Conservation (phyloP, 768 basidiomycete species). For the Suillus tomentosus region DNA sequence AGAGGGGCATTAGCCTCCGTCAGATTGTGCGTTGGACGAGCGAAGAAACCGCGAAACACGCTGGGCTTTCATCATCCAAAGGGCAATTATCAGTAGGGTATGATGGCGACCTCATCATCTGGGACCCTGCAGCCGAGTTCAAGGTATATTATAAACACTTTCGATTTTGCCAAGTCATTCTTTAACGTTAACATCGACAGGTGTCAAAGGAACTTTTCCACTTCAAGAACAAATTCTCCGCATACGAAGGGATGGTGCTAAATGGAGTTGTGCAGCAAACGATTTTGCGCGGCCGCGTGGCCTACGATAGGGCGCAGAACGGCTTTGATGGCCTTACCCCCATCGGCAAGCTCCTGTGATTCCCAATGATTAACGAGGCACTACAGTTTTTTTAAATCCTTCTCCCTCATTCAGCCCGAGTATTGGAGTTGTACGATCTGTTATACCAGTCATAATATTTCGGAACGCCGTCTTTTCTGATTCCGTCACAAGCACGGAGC, state of each 20-base stretch:
- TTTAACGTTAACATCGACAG: slow-evolving; percentile 39
- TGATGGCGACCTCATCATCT: slow-evolving; percentile 88
- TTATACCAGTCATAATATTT: neutral
- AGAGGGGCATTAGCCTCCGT: slow-evolving; percentile 52
- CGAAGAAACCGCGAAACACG: slow-evolving; percentile 74
- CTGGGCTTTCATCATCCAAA: slow-evolving; percentile 68
- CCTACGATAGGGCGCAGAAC: slow-evolving; percentile 52
- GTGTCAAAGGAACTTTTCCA: slow-evolving; percentile 71
- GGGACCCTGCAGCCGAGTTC: slow-evolving; percentile 62
- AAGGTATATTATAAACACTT: slow-evolving; percentile 32
- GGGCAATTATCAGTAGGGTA: slow-evolving; percentile 72
- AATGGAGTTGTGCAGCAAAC: slow-evolving; percentile 75
- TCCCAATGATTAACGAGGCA: neutral
- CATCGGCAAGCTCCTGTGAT: slow-evolving; percentile 41
- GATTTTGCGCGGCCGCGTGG: slow-evolving; percentile 72
- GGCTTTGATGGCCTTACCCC: slow-evolving; percentile 40
- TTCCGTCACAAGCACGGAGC: no score
- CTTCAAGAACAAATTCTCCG: slow-evolving; percentile 94
- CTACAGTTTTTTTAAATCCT: neutral
- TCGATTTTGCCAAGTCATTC: neutral
- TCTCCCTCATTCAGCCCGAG: neutral
- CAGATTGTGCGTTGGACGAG: slow-evolving; percentile 78
- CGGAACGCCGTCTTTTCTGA: neutral
- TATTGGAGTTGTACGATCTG: neutral
- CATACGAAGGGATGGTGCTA: slow-evolving; percentile 78